Percentiles rank a stretch among this genome's conserved stretches.
phyloP scores from a whole-genome alignment of 2,329 filamentous ascomycete genomes.

The Ramularia endophylla region DNA sequence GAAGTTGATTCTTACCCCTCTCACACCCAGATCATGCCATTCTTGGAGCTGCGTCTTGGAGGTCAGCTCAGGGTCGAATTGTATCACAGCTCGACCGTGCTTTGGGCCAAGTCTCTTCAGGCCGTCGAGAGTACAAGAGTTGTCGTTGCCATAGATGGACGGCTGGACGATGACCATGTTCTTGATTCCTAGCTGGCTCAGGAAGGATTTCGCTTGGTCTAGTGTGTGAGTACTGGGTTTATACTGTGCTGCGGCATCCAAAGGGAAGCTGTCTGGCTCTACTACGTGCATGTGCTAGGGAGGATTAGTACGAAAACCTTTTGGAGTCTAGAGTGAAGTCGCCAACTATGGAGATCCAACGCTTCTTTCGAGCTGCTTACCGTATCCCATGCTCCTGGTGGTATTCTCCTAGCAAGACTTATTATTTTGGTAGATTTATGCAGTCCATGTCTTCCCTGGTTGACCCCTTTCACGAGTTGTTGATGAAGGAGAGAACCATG shows the following conservation, averaged over 20 bases:
- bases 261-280: conserved; percentile 46
- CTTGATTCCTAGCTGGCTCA: conserved; percentile 45
- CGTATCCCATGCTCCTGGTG: conserved; percentile 51
- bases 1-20: conserved; percentile 55
- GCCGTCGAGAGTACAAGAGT: conserved; percentile 53
- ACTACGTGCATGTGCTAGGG: conserved; percentile 55
- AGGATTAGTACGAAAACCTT: no score
- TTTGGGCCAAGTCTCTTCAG: conserved; percentile 45
- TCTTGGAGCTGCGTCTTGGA: conserved; percentile 36
- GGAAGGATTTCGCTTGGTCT: conserved; percentile 47
- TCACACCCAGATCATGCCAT: conserved; percentile 54
- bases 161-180: conserved; percentile 56
- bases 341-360: no score
- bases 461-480: no score
- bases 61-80: conserved; percentile 46
- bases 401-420: conserved; percentile 29
- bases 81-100: conserved; percentile 51
- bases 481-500: no score
- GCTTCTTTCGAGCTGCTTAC: background rate
- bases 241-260: conserved; percentile 47
- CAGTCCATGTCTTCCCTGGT: background rate
- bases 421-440: conserved; percentile 5
- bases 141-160: conserved; percentile 57
- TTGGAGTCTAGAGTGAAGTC: background rate
- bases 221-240: conserved; percentile 46